phyloP scores from a whole-genome alignment of 352 stramenopile genomes.

The Phytophthora fragariae region DNA sequence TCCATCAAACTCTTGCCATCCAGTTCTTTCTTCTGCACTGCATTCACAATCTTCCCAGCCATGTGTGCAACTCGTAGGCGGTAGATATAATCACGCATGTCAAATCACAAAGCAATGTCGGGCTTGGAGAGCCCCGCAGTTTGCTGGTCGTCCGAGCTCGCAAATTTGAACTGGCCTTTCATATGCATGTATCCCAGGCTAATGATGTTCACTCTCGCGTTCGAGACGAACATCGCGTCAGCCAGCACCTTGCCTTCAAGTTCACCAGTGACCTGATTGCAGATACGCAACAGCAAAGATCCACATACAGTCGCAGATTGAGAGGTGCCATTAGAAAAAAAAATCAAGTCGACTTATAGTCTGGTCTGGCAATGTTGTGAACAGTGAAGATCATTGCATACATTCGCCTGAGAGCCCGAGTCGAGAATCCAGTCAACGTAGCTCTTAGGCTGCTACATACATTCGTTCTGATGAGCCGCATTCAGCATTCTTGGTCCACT shows the following conservation, averaged over 20 bases:
- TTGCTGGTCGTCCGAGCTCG: not conserved
- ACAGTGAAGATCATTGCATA: not conserved
- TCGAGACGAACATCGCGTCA: slow-evolving; percentile 8
- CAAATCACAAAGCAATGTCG: not conserved
- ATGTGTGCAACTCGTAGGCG: not conserved
- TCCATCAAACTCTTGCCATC: not conserved
- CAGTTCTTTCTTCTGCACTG: not conserved
- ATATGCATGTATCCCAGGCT: slow-evolving; percentile 11
- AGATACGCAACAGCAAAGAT: not conserved
- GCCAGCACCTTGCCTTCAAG: not conserved
- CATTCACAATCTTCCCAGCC: not conserved
- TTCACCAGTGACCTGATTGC: slow-evolving; percentile 8
- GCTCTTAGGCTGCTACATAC: not conserved
- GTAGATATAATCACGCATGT: not conserved
- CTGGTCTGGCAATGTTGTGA: not conserved
- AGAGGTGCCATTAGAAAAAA: not conserved
- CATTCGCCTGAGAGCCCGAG: not conserved
- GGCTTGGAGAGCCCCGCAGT: slow-evolving; percentile 10
- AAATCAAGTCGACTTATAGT: not conserved
- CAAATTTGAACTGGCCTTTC: not conserved
- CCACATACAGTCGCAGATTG: not conserved
- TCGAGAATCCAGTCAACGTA: not conserved
- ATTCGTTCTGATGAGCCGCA: not conserved
- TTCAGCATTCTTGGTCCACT: not conserved
- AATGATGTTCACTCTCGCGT: slow-evolving; percentile 2